A percentile compares a stretch with the other conserved stretches of the same genome.
Evolutionary conservation across 345 rosid genomes (phyloP).

Genomic region (Passiflora organensis): DNA sequence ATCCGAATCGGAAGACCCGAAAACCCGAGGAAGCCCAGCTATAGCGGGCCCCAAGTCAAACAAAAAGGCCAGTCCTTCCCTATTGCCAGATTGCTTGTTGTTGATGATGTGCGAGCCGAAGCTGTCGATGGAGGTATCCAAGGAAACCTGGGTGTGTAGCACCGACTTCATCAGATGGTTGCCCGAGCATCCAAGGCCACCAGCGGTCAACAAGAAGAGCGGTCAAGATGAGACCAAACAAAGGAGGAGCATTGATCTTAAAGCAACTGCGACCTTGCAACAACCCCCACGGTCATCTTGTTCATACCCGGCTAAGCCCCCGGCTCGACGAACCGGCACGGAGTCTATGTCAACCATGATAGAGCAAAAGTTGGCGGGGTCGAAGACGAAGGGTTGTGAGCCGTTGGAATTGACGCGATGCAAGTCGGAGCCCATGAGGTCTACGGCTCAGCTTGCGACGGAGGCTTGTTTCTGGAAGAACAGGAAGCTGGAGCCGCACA

Average conservation of each 20-base stretch:
- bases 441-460: conserved; percentile 56
- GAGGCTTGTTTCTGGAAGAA: conserved; percentile 90
- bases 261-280: no score
- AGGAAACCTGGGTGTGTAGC: conserved; percentile 93
- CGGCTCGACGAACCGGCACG: conserved; percentile 16
- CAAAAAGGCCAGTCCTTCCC: conserved; percentile 26
- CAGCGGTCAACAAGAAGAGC: conserved; percentile 22
- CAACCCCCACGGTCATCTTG: conserved; percentile 53
- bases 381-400: conserved; percentile 39
- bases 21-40: conserved; percentile 28
- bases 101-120: conserved; percentile 98
- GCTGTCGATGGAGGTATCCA: conserved; percentile 95
- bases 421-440: conserved; percentile 85
- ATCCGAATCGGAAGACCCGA: conserved; percentile 27
- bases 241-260: conserved; percentile 36
- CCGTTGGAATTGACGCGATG: conserved; percentile 72
- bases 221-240: conserved; percentile 42
- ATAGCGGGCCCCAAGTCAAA: conserved; percentile 34
- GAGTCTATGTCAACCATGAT: conserved; percentile 39
- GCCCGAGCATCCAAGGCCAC: conserved; percentile 35
- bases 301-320: conserved; percentile 52
- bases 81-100: conserved; percentile 74
- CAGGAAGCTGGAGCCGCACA: conserved; percentile 77
- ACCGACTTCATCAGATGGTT: conserved; percentile 74
- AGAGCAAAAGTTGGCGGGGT: conserved; percentile 53